phyloP scores from a whole-genome alignment of 116 monocot genomes.

The Trichopus zeylanicus region DNA sequence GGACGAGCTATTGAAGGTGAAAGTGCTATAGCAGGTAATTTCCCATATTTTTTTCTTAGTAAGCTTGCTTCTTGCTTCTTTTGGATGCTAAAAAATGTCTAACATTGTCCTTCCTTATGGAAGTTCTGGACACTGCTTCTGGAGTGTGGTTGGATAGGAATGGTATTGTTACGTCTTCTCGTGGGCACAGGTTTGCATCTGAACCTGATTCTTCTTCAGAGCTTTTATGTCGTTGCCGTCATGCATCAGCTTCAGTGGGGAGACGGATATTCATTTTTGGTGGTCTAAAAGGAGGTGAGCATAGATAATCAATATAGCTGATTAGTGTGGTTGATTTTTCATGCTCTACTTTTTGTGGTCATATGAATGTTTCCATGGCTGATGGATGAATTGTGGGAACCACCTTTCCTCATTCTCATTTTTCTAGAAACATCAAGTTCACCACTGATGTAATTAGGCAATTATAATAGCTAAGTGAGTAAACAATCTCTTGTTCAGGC shows the following conservation, averaged over 20 bases:
- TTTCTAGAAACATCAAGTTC: too few species aligned
- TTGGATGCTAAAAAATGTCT: slow-evolving; percentile 6
- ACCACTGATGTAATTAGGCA: too few species aligned
- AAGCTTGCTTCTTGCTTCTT: slow-evolving; percentile 5
- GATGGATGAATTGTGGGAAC: too few species aligned
- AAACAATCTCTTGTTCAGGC: too few species aligned
- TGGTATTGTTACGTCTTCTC: slow-evolving; percentile 71
- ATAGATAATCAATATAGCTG: neutral
- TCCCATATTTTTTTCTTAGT: neutral
- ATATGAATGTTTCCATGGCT: too few species aligned
- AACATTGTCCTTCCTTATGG: slow-evolving; percentile 17
- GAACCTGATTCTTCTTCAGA: slow-evolving; percentile 58
- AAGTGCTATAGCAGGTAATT: slow-evolving; percentile 72
- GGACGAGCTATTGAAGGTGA: slow-evolving; percentile 78
- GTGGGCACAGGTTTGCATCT: slow-evolving; percentile 40
- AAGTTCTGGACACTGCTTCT: slow-evolving; percentile 98
- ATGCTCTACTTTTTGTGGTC: too few species aligned
- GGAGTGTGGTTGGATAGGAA: slow-evolving; percentile 93
- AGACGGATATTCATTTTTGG: slow-evolving; percentile 67
- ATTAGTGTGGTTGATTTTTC: neutral
- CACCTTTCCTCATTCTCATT: too few species aligned
- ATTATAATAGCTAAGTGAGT: too few species aligned
- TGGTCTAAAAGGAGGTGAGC: slow-evolving; percentile 89
- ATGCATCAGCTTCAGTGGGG: slow-evolving; percentile 76
- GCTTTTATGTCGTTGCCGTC: slow-evolving; percentile 84